Evolutionary conservation across 768 basidiomycete species (phyloP), one percentile per base, ranked within the genome.

Genomic region (Phaeotremella fagi): DNA sequence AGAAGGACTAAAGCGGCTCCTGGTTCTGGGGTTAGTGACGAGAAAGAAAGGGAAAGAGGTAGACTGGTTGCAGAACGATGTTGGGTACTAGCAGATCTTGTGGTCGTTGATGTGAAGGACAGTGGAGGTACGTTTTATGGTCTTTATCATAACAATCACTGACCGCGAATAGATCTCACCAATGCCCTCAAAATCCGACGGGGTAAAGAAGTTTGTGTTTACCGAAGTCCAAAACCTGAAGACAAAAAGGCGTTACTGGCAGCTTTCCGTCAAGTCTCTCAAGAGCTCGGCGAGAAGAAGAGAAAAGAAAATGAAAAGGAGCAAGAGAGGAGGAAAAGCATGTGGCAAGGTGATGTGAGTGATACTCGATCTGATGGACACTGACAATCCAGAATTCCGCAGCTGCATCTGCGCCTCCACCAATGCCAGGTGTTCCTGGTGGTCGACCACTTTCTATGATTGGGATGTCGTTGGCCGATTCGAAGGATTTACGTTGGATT

Each of bases 141-240:
- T 11, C 5, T 14, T 11, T 9, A 26, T 26, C 16, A 1, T 37
- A 15, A 23, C 38, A 37, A 33, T 31, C 24, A 18, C 31, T 61
- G 37, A 59, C 42, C 26, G 14, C 28, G 24, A 45, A 2, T 48
- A 79, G 79, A 79, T 37, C 68, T 98, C 80, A 89, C 85, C n/a
- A 95, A 98, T 63, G 92, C 97, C 3, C 87, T 98, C 80, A 97
- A 97, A 78, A 83, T 99, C 58, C 81, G 87, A 56, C 84, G 91
- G 55, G 85, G 87, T 3, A 95, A 94, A 73, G 94, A 98, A 73
- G 88, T 88, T 0, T 85, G 91, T 68, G 90, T 99, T 5, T 98
- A 90, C 73, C 83, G 92, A 29, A 88, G 88, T 2, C 88, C 92
- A 52, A 80, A 79, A 6, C 67, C 83, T 0, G 77, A 84, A 23